These are phyloP conservation scores for Torulaspora delbrueckii DNA, from an alignment of 805 yeast genomes.

Conservation along the genomic window DNA sequence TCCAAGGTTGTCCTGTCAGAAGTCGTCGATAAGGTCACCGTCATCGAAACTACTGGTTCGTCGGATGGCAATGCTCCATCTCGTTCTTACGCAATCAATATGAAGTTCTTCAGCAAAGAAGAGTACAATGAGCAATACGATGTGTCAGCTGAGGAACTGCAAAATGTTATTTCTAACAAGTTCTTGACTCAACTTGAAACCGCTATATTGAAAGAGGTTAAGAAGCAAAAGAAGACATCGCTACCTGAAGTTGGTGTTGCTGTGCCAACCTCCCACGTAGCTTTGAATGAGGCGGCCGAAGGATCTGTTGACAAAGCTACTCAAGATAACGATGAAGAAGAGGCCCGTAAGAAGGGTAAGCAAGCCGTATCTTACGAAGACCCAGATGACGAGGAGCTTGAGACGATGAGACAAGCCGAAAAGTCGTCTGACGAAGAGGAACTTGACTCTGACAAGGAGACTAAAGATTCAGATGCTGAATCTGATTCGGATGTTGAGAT, in stretches of 20 bases:
- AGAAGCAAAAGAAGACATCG: slow-evolving; percentile 63
- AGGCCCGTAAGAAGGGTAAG: slow-evolving; percentile 56
- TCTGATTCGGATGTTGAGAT: slow-evolving; percentile 40
- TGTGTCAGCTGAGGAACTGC: slow-evolving; percentile 73
- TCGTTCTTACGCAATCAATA: slow-evolving; percentile 69
- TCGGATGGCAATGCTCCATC: slow-evolving; percentile 42
- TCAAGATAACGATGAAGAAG: slow-evolving; percentile 52
- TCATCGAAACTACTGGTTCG: slow-evolving; percentile 81
- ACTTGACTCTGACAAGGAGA: slow-evolving; percentile 38
- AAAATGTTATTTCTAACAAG: slow-evolving; percentile 54
- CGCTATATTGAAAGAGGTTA: slow-evolving; percentile 72
- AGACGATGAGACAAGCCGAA: slow-evolving; percentile 80
- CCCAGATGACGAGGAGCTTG: slow-evolving; percentile 93
- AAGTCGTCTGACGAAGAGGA: slow-evolving; percentile 69
- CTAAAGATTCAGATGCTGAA: slow-evolving; percentile 43
- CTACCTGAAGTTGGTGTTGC: slow-evolving; percentile 68
- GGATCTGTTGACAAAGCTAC: slow-evolving; percentile 37
- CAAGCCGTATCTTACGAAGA: slow-evolving; percentile 91
- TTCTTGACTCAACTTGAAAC: slow-evolving; percentile 70
- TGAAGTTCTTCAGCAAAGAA: slow-evolving; percentile 66
- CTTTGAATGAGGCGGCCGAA: slow-evolving; percentile 36
- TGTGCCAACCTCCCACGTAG: slow-evolving; percentile 51
- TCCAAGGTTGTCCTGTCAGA: slow-evolving; percentile 82
- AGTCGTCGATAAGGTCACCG: slow-evolving; percentile 77
- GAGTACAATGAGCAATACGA: slow-evolving; percentile 90